Evolutionary conservation across 371 early-diverging fungal genomes (phyloP), one percentile per base, ranked within the genome.

Genomic region (Funneliformis caledonium): DNA sequence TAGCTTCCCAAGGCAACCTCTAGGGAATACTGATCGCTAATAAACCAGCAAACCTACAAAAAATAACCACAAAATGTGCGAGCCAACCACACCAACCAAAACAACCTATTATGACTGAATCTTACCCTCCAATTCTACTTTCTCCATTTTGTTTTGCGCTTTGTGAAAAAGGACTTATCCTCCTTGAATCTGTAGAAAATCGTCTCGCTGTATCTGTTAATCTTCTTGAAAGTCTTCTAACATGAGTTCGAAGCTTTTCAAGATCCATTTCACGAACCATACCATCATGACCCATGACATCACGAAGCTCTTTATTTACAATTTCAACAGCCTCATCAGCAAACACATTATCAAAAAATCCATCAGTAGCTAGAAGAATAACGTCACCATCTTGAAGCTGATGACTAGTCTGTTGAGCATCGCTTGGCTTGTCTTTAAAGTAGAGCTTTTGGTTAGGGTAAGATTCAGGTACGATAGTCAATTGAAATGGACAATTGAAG

Each of bases 401-500:
- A 76, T 90, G 89, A 0, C 85, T 86, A 67, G 86, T 88, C 59
- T 87, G 89, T 42, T 88, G 88, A 1, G 91, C 93, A 79, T 93
- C 91, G 62, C 89, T 88, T 50, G 92, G 92, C 77, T 88, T 80
- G 74, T 92, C 92, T 59, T 85, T 89, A n/a, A 92, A 88, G 83
- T 88, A 84, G 59, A 81, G 85, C 76, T 88, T 87, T 56, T 88
- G 86, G 68, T 90, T 86, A 47, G 90, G 88, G 80, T 90, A 88
- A 37, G 84, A 86, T 42, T 88, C 88, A 33, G 92, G 92, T 47
- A 91, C 84, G 8, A 93, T 87, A 1, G 92, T 90, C 76, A 93
- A 86, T 83, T 93, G 93, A 82, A 91, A 93, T 45, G 93, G 93
- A 82, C 91, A 91, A 82, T 93, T 93, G 82, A 92, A 93, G 75